A percentile compares a stretch with the other conserved stretches of the same genome.
phyloP scores from a whole-genome alignment of 164 flowering plant genomes.

The Vitis cinerea region DNA sequence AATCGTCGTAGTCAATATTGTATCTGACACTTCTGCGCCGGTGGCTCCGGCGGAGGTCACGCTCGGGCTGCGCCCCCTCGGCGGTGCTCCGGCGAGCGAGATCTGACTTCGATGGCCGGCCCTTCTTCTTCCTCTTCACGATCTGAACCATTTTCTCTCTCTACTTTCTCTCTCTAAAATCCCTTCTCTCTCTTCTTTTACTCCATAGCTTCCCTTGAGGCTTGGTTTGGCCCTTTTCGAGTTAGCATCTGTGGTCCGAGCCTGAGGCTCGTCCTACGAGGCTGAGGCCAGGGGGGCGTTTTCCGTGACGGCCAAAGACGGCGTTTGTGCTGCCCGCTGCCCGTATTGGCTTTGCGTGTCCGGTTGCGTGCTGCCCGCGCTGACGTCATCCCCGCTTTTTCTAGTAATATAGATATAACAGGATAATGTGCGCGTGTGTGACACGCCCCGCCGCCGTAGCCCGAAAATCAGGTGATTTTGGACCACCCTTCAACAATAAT shows the following conservation, averaged over 20 bases:
- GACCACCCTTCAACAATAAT: too few species aligned
- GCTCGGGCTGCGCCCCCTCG: constrained; percentile 15
- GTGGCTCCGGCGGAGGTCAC: constrained; percentile 49
- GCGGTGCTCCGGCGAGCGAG: constrained; percentile 28
- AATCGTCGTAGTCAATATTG: constrained; percentile 42
- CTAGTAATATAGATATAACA: neutral
- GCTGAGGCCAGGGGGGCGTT: constrained; percentile 22
- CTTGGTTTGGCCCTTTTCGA: constrained; percentile 21
- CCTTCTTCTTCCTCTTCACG: constrained; percentile 78
- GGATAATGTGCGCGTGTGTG: too few species aligned
- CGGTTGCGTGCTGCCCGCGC: constrained; percentile 19
- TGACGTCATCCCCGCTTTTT: neutral
- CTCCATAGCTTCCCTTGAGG: constrained; percentile 17
- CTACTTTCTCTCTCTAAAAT: constrained; percentile 18
- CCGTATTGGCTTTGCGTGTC: constrained; percentile 22
- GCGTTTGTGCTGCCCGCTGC: constrained; percentile 39
- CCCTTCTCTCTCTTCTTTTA: constrained; percentile 13
- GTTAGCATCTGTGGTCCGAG: neutral
- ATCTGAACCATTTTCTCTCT: constrained; percentile 62
- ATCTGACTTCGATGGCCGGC: constrained; percentile 72
- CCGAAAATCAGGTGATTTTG: too few species aligned
- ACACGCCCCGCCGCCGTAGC: too few species aligned
- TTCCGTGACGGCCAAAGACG: constrained; percentile 12
- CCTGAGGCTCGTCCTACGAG: constrained; percentile 8
- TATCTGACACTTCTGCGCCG: constrained; percentile 57